phyloP scores from a whole-genome alignment of 768 basidiomycete species.

The Boletus pseudopeckii region DNA sequence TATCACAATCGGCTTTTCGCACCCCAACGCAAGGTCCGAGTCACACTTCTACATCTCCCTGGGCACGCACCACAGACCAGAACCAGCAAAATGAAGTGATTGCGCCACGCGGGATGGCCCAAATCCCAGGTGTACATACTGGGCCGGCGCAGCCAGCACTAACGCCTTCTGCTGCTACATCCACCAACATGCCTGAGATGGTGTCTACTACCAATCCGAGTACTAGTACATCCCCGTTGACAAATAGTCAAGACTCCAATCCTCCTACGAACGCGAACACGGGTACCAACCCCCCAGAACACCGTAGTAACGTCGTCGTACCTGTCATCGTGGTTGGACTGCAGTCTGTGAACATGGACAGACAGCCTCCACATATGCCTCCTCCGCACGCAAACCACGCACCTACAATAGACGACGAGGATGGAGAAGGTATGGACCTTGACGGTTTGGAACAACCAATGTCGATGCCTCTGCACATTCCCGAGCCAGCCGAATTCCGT shows the following conservation, averaged over 20 bases:
- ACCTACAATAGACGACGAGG: slow-evolving; percentile 20
- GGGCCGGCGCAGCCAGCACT: slow-evolving; percentile 11
- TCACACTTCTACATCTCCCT: slow-evolving; percentile 15
- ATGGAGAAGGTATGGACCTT: slow-evolving; percentile 27
- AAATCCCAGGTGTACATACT: slow-evolving; percentile 15
- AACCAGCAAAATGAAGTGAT: slow-evolving; percentile 21
- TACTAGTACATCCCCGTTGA: slow-evolving; percentile 1
- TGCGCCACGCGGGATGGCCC: slow-evolving; percentile 12
- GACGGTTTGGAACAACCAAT: slow-evolving; percentile 26
- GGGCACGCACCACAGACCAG: slow-evolving; percentile 14
- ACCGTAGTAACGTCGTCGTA: slow-evolving; percentile 51
- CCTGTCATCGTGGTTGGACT: slow-evolving; percentile 83
- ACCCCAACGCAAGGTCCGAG: slow-evolving; percentile 19
- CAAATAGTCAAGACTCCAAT: slow-evolving; percentile 15
- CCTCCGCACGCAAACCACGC: slow-evolving; percentile 10
- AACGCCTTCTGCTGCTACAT: slow-evolving; percentile 10
- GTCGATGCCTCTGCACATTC: slow-evolving; percentile 26
- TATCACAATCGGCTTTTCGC: slow-evolving; percentile 27
- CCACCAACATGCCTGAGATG: slow-evolving; percentile 17
- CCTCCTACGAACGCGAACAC: slow-evolving; percentile 15
- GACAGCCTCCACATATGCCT: slow-evolving; percentile 27
- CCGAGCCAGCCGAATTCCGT: slow-evolving; percentile 23
- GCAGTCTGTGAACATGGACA: slow-evolving; percentile 62
- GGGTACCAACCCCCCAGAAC: slow-evolving; percentile 19
- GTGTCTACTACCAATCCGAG: slow-evolving; percentile 10